These are phyloP conservation scores for Calonectria montana DNA, from an alignment of 2,329 filamentous ascomycete genomes.

Conservation along the genomic window DNA sequence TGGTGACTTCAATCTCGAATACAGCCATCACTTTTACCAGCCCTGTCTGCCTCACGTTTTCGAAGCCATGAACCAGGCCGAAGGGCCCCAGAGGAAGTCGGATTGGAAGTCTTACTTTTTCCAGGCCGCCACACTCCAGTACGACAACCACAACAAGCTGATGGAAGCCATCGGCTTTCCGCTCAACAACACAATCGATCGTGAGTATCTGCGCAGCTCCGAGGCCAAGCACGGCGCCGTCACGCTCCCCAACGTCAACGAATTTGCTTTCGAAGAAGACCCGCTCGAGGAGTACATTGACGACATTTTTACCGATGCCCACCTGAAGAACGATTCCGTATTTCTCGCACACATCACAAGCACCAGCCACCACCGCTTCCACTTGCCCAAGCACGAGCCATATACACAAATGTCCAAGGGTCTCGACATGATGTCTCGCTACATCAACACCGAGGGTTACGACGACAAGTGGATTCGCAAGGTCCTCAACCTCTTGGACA, in stretches of 20 bases:
- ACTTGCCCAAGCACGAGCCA: neutral
- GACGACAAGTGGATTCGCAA: slow-evolving; percentile 4
- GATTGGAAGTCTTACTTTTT: slow-evolving; percentile 49
- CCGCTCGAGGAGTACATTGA: neutral
- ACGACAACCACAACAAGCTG: slow-evolving; percentile 48
- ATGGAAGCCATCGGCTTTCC: slow-evolving; percentile 47
- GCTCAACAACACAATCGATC: slow-evolving; percentile 37
- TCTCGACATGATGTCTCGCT: neutral
- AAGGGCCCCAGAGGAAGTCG: slow-evolving; percentile 26
- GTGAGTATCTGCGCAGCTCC: slow-evolving; percentile 45
- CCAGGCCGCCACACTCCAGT: slow-evolving; percentile 48
- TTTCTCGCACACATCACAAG: neutral
- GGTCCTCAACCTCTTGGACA: slow-evolving; percentile 38
- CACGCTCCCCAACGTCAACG: neutral
- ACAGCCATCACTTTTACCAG: slow-evolving; percentile 55
- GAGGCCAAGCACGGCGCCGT: slow-evolving; percentile 21
- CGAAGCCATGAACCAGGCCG: slow-evolving; percentile 46
- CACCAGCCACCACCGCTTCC: slow-evolving; percentile 1
- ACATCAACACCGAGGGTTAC: neutral
- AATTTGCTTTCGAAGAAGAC: neutral
- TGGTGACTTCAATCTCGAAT: slow-evolving; percentile 56
- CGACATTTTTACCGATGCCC: neutral
- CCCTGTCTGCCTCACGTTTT: slow-evolving; percentile 57
- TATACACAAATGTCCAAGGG: neutral
- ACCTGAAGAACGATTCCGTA: neutral